Evolutionary conservation across 2,329 filamentous ascomycete species (phyloP), one percentile per base, ranked within the genome.

Genomic region (Pseudocercospora eumusae): DNA sequence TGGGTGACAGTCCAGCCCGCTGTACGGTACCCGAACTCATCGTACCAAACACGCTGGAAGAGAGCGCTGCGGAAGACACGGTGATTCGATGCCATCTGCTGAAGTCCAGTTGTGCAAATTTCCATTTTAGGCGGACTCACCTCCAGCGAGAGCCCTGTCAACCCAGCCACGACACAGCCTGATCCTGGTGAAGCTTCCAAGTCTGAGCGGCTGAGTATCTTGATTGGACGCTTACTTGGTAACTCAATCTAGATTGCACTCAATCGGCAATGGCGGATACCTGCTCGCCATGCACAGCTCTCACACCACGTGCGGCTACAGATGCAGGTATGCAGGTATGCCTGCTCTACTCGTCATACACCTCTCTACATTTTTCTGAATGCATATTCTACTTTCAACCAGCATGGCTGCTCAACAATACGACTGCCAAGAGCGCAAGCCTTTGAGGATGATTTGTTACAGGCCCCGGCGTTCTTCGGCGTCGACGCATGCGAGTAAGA

Each of bases 311-410:
- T 44, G 40, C 40, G 40, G 20, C 20, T 18, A n/a, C n/a, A 44
- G 20, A n/a, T n/a, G n/a, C n/a, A n/a, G n/a, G n/a, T n/a, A n/a
- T n/a, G n/a, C n/a, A n/a, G n/a, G 20, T 21, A 44, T n/a, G 40
- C 28, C 40, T 44, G 40, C n/a, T 44, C 40, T 44, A n/a, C 20
- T 44, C 40, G 40, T 44, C 40, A 44, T 44, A 44, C 40, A 44
- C 40, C 40, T 44, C 40, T 21, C 40, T 44, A n/a, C 20, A 21
- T 7, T 44, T n/a, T 21, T 44, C 40, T 18, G n/a, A 18, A 44
- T 44, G 40, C 40, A 44, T 21, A 10, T n/a, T n/a, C n/a, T n/a
- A n/a, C 20, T 21, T 44, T 44, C 15, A 18, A 20, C 40, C 15
- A 10, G 40, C 40, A 44, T 44, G 20, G n/a, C 15, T 21, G 40